Percentiles rank a stretch among this genome's conserved stretches.
These are phyloP conservation scores for Mallotus nudiflorus DNA, from an alignment of 345 rosid genomes.

Conservation along the genomic window DNA sequence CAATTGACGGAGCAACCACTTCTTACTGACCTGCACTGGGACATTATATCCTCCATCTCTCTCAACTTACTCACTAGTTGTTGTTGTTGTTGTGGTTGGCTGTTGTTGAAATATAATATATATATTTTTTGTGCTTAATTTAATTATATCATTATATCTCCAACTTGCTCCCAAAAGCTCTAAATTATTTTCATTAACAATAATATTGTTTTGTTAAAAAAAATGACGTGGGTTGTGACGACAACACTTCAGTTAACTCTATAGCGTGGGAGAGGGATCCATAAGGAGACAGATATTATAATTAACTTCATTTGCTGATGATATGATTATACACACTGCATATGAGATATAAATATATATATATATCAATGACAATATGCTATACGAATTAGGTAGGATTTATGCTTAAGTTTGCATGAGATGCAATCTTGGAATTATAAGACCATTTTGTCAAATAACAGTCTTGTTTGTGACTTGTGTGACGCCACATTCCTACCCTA, in stretches of 20 bases:
- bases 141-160: too few relatives aligned
- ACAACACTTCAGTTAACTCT: background rate
- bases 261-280: too few relatives aligned
- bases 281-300: background rate
- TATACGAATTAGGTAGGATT: background rate
- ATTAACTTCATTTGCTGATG: background rate
- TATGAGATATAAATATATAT: background rate
- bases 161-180: background rate
- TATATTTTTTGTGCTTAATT: background rate
- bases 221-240: conserved; percentile 23
- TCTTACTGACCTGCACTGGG: conserved; percentile 27
- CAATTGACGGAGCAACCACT: conserved; percentile 79
- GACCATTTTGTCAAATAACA: background rate
- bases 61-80: conserved; percentile 10
- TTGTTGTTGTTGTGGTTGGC: conserved; percentile 22
- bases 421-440: background rate
- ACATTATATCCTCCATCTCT: conserved; percentile 16
- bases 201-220: background rate
- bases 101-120: conserved; percentile 13
- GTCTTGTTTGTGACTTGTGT: conserved; percentile 12
- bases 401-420: conserved; percentile 9
- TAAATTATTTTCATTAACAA: background rate
- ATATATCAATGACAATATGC: background rate
- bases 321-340: background rate
- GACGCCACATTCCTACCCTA: background rate